These are phyloP conservation scores for Panaeolus papilionaceus DNA, from an alignment of 768 basidiomycete genomes.

Conservation along the genomic window DNA sequence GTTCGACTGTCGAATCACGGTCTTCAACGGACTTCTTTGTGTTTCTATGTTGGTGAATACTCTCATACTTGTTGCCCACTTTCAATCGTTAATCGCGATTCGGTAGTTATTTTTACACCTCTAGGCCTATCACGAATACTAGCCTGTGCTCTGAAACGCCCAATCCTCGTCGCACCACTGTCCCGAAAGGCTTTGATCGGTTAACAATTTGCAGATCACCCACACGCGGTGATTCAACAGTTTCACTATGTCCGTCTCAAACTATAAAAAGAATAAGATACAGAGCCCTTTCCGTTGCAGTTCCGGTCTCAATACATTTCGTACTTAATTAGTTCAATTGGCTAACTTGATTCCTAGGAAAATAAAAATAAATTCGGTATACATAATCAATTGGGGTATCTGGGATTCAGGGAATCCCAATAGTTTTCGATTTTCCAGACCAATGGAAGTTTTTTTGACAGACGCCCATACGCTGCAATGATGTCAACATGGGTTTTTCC, in stretches of 20 bases:
- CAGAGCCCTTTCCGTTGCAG: not conserved
- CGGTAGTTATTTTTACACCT: constrained; percentile 4
- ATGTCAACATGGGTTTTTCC: constrained; percentile 4
- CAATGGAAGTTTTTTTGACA: not conserved
- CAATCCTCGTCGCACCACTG: not conserved
- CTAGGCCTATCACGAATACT: not conserved
- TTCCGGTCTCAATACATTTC: too few relatives aligned
- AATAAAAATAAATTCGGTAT: not conserved
- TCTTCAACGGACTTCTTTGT: constrained; percentile 14
- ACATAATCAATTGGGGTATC: not conserved
- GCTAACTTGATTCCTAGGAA: not conserved
- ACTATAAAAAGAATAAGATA: not conserved
- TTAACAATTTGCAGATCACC: not conserved
- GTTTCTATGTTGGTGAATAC: constrained; percentile 5
- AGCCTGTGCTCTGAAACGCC: not conserved
- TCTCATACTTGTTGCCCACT: not conserved
- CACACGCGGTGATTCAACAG: not conserved
- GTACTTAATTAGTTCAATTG: not conserved
- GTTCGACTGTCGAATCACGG: not conserved
- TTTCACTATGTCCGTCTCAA: not conserved
- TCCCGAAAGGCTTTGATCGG: not conserved
- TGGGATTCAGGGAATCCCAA: constrained; percentile 1
- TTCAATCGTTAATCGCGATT: not conserved
- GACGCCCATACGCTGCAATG: constrained; percentile 14
- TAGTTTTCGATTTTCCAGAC: not conserved